Conservation (phyloP, 768 basidiomycete genomes). For the Hericium erinaceus region DNA sequence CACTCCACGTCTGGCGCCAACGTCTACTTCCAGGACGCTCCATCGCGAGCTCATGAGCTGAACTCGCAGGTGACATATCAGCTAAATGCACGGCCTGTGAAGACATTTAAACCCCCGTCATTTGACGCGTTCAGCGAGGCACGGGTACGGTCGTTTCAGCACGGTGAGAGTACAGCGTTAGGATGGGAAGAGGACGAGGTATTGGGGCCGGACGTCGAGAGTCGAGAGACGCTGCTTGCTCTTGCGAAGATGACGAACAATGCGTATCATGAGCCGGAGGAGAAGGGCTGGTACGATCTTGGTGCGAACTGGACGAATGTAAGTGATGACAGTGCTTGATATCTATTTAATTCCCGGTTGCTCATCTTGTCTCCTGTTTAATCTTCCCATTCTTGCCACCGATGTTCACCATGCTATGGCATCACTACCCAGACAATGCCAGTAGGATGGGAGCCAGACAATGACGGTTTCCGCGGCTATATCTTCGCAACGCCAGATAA, state of each 20-base stretch:
- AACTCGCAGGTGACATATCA: constrained; percentile 25
- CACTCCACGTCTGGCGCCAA: constrained; percentile 49
- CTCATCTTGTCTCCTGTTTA: background rate
- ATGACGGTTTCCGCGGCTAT: constrained; percentile 90
- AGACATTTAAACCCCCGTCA: constrained; percentile 40
- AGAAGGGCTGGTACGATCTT: constrained; percentile 64
- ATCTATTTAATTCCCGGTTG: background rate
- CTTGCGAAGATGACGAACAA: constrained; percentile 89
- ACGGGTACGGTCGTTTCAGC: constrained; percentile 28
- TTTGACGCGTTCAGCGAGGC: constrained; percentile 23
- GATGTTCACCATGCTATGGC: background rate
- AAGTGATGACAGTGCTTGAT: constrained; percentile 14
- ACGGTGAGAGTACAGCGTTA: constrained; percentile 30
- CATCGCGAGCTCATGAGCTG: constrained; percentile 19
- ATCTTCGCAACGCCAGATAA: constrained; percentile 81
- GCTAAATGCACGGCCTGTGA: constrained; percentile 30
- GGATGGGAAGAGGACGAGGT: constrained; percentile 63
- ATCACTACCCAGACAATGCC: constrained; percentile 42
- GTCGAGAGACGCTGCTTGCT: constrained; percentile 60
- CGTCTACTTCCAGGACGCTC: constrained; percentile 50
- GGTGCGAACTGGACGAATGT: constrained; percentile 55
- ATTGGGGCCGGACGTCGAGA: constrained; percentile 59
- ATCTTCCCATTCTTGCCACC: background rate
- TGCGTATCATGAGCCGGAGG: constrained; percentile 51
- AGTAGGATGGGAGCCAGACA: constrained; percentile 84